phyloP scores from a whole-genome alignment of 2,329 filamentous ascomycete genomes.

The Exophiala sp. region DNA sequence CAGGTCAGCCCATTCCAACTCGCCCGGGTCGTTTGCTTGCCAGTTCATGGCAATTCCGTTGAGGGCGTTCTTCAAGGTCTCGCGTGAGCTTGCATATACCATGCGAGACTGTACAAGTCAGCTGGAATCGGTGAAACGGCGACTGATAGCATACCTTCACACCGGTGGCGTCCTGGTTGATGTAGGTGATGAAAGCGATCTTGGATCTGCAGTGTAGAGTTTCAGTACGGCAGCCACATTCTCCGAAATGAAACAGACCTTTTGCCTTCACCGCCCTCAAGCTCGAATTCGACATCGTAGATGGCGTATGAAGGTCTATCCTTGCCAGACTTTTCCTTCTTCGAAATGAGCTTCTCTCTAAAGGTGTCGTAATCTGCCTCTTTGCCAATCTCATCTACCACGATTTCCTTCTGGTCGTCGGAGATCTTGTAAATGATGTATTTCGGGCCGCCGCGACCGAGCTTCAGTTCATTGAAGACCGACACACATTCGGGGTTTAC shows the following conservation, averaged over 20 bases:
- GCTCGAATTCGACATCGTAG: slow-evolving; percentile 50
- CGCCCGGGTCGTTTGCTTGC: slow-evolving; percentile 35
- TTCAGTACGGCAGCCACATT: background rate
- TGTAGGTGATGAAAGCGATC: slow-evolving; percentile 48
- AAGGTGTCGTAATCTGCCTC: slow-evolving; percentile 49
- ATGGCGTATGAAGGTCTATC: slow-evolving; percentile 48
- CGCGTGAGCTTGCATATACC: slow-evolving; percentile 50
- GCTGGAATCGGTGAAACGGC: slow-evolving; percentile 16
- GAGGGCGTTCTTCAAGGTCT: slow-evolving; percentile 48
- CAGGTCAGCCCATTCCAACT: slow-evolving; percentile 34
- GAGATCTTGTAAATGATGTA: slow-evolving; percentile 53
- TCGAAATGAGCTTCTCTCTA: slow-evolving; percentile 42
- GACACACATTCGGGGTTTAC: slow-evolving; percentile 47
- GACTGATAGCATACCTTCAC: slow-evolving; percentile 26
- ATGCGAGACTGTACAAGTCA: slow-evolving; percentile 40
- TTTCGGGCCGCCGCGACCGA: slow-evolving; percentile 44
- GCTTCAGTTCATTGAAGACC: slow-evolving; percentile 47
- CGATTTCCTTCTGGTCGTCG: slow-evolving; percentile 49
- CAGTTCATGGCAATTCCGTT: slow-evolving; percentile 37
- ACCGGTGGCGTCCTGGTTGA: slow-evolving; percentile 29
- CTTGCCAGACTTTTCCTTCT: slow-evolving; percentile 43
- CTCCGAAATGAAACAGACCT: slow-evolving; percentile 35
- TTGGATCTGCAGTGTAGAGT: slow-evolving; percentile 40
- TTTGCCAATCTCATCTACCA: slow-evolving; percentile 44
- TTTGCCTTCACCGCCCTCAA: slow-evolving; percentile 47